Evolutionary conservation across 2,329 filamentous ascomycete genomes (phyloP).

Genomic region (Phaeoacremonium minimum): DNA sequence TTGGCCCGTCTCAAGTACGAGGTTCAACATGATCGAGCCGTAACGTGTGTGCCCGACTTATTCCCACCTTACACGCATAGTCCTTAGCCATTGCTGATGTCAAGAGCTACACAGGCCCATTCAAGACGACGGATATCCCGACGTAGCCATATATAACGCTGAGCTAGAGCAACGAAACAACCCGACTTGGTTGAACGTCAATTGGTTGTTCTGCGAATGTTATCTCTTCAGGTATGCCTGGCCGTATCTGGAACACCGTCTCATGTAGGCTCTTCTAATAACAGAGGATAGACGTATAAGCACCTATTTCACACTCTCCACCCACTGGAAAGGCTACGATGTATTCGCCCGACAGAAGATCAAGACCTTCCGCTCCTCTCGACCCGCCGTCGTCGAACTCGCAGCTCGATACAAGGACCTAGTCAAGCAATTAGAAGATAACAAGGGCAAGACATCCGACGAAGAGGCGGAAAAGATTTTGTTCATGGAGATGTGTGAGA

Average conservation of each 20-base stretch:
- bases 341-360: slow-evolving; percentile 88
- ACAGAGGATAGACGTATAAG: slow-evolving; percentile 61
- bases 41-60: slow-evolving; percentile 58
- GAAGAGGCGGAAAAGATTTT: slow-evolving; percentile 70
- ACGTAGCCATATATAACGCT: slow-evolving; percentile 79
- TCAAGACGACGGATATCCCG: slow-evolving; percentile 69
- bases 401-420: slow-evolving; percentile 48
- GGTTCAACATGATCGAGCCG: slow-evolving; percentile 77
- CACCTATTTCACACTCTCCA: slow-evolving; percentile 71
- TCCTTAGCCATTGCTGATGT: not conserved
- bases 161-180: slow-evolving; percentile 72
- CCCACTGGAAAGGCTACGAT: slow-evolving; percentile 86
- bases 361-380: slow-evolving; percentile 86
- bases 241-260: not conserved
- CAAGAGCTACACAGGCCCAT: too few species aligned
- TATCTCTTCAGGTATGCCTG: slow-evolving; percentile 73
- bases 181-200: slow-evolving; percentile 75
- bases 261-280: not conserved
- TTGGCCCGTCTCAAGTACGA: slow-evolving; percentile 89
- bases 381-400: slow-evolving; percentile 55
- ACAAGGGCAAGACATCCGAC: slow-evolving; percentile 48
- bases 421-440: slow-evolving; percentile 56
- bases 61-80: slow-evolving; percentile 3
- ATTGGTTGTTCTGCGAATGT: slow-evolving; percentile 92
- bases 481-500: slow-evolving; percentile 92